Evolutionary conservation across 2,329 filamentous ascomycete genomes (phyloP), one percentile per base, ranked within the genome.

Genomic region (Parastagonospora nodorum): DNA sequence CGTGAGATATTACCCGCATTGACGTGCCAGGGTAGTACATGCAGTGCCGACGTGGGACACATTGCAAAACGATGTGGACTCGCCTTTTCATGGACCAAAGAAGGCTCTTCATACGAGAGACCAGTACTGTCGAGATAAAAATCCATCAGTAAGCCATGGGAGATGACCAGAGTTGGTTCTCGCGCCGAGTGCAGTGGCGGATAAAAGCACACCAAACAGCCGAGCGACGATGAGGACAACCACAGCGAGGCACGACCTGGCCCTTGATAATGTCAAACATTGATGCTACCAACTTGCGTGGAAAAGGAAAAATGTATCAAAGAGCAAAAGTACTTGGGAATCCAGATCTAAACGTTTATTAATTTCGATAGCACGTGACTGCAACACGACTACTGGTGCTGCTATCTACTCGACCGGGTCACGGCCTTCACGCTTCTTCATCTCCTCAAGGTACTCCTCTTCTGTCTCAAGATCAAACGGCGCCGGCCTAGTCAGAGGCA

Each of bases 401-500:
- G 5, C 19, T 24, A 24, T 3, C 19, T 58, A 79, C 58, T 79
- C 77, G n/a, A 68, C 55, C 3, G 77, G 77, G 46, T 79, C 77
- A 38, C 77, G 67, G 9, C 76, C 73, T 14, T 67, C 63, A n/a
- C 67, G 66, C 39, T 65, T 68, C 45, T 62, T 60, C 76, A 79
- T 78, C 42, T 72, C 70, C 15, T 58, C 58, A 1, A 77, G 61
- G 51, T 82, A 84, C 1, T 83, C 75, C 9, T 83, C 79, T 37
- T 79, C 74, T 0, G 62, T 74, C 66, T 82, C 76, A 0, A 81
- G 67, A 32, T 79, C 76, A 24, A 84, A 78, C n/a, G 74, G 69
- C 16, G 82, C 58, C 1, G 82, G 82, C 1, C 74, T 72, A 0
- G 84, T 87, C 31, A 86, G 77, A 0, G 84, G 84, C 0, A 74